Evolutionary conservation across 2,329 filamentous ascomycete species (phyloP).

Genomic region (Fusarium guadeloupense): DNA sequence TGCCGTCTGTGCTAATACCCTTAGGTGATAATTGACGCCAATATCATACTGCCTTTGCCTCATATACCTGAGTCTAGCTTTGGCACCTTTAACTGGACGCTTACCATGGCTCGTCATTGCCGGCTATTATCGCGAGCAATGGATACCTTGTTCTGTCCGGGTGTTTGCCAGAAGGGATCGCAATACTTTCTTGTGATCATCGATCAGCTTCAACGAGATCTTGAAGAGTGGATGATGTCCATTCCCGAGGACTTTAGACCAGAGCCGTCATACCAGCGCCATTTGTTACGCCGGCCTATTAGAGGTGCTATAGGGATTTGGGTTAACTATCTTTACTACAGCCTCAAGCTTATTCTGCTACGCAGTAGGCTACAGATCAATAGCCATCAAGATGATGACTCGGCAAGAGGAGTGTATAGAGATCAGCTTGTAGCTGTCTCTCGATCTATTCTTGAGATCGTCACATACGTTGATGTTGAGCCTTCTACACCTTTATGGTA

Average conservation of each 20-base stretch:
- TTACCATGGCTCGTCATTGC: conserved; percentile 17
- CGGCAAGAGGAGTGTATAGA: neutral
- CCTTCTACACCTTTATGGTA: conserved; percentile 37
- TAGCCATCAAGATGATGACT: fast-evolving
- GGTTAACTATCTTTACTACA: conserved; percentile 34
- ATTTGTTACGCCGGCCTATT: conserved; percentile 7
- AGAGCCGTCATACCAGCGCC: neutral
- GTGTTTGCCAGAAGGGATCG: conserved; percentile 8
- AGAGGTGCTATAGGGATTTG: conserved; percentile 19
- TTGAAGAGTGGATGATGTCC: conserved; percentile 26
- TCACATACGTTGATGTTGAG: conserved; percentile 34
- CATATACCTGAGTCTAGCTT: conserved; percentile 31
- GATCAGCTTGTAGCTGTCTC: conserved; percentile 23
- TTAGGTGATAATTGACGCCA: conserved; percentile 21
- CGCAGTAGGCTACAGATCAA: conserved; percentile 20
- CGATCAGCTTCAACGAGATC: conserved; percentile 19
- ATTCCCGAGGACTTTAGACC: conserved; percentile 24
- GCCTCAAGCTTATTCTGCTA: conserved; percentile 25
- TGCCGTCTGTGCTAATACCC: neutral
- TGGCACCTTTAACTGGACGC: conserved; percentile 25
- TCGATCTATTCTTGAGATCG: conserved; percentile 29
- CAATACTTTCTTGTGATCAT: conserved; percentile 18
- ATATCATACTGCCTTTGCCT: conserved; percentile 30
- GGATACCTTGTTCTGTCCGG: conserved; percentile 23
- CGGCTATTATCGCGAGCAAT: conserved; percentile 29